phyloP scores from a whole-genome alignment of 768 basidiomycete species.

The Coprinopsis sp. region DNA sequence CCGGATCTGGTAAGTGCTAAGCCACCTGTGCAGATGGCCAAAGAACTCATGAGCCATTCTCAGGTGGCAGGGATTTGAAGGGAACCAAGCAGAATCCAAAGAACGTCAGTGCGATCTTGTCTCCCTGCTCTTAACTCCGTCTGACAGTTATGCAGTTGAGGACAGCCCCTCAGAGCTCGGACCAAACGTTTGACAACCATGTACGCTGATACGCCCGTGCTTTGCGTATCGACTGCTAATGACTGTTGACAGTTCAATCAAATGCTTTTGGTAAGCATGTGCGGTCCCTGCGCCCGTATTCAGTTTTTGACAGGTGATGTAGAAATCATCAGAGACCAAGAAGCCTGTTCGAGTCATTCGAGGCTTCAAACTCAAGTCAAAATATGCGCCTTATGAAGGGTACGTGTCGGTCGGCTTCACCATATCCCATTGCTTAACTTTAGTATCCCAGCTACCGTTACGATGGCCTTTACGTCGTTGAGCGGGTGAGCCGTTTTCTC shows the following conservation, averaged over 20 bases:
- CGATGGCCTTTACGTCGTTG: constrained; percentile 81
- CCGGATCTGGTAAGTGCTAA: constrained; percentile 58
- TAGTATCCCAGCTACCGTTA: constrained; percentile 66
- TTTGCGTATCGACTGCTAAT: neutral
- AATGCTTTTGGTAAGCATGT: constrained; percentile 51
- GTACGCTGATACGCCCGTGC: constrained; percentile 22
- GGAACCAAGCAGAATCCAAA: constrained; percentile 81
- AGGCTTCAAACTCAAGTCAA: constrained; percentile 70
- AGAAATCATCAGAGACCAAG: constrained; percentile 75
- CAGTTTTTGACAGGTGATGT: neutral
- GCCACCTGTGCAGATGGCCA: neutral
- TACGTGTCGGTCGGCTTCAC: constrained; percentile 20
- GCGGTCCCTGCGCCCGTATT: neutral
- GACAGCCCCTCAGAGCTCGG: constrained; percentile 80
- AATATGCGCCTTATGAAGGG: constrained; percentile 80
- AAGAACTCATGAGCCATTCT: too few relatives aligned
- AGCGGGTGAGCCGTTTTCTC: constrained; percentile 43
- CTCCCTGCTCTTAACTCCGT: too few relatives aligned
- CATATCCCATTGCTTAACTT: neutral
- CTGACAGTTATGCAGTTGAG: constrained; percentile 54
- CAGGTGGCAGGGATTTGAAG: constrained; percentile 68
- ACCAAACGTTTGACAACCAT: constrained; percentile 74
- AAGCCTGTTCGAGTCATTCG: constrained; percentile 86
- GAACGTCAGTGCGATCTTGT: constrained; percentile 55
- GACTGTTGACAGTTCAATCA: constrained; percentile 48